These are phyloP conservation scores for Aulographum hederae DNA, from an alignment of 2,329 filamentous ascomycete genomes.

Conservation along the genomic window DNA sequence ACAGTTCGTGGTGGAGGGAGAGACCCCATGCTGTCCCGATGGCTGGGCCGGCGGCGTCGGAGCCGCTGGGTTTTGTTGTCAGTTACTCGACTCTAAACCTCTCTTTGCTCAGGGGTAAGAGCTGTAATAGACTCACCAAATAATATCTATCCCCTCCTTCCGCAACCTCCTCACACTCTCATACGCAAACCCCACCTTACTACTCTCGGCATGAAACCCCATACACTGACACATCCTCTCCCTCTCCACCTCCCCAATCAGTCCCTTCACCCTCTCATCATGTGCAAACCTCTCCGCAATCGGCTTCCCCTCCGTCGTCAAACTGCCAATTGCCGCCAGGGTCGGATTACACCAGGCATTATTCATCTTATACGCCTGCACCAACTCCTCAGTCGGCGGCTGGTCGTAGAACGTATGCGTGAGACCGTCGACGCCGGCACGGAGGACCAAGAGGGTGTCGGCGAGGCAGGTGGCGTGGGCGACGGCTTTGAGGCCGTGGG, in stretches of 20 bases:
- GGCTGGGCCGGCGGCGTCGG: conserved; percentile 23
- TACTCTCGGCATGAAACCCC: conserved; percentile 14
- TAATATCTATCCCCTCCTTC: conserved; percentile 20
- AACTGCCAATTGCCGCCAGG: conserved; percentile 19
- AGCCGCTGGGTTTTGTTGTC: conserved; percentile 16
- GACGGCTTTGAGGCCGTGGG: conserved; percentile 17
- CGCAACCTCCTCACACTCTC: conserved; percentile 21
- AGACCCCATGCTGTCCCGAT: conserved; percentile 25
- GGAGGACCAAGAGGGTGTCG: conserved; percentile 23
- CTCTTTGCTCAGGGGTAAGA: background rate
- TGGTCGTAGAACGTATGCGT: conserved; percentile 24
- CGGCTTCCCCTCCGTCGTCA: conserved; percentile 21
- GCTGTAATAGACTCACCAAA: conserved; percentile 14
- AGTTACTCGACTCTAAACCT: background rate
- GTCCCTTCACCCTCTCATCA: conserved; percentile 15
- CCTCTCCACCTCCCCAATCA: conserved; percentile 16
- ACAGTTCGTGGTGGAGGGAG: conserved; percentile 23
- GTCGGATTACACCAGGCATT: conserved; percentile 26
- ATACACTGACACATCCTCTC: conserved; percentile 23
- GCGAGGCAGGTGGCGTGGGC: conserved; percentile 21
- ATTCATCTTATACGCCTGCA: conserved; percentile 23
- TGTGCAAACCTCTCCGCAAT: conserved; percentile 22
- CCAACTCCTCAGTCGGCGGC: conserved; percentile 17
- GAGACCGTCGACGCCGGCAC: conserved; percentile 24
- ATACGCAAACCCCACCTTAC: conserved; percentile 21